Evolutionary conservation across 495 filamentous ascomycete genomes (phyloP), one percentile per base, ranked within the genome.

Genomic region (Ramalina intermedia): DNA sequence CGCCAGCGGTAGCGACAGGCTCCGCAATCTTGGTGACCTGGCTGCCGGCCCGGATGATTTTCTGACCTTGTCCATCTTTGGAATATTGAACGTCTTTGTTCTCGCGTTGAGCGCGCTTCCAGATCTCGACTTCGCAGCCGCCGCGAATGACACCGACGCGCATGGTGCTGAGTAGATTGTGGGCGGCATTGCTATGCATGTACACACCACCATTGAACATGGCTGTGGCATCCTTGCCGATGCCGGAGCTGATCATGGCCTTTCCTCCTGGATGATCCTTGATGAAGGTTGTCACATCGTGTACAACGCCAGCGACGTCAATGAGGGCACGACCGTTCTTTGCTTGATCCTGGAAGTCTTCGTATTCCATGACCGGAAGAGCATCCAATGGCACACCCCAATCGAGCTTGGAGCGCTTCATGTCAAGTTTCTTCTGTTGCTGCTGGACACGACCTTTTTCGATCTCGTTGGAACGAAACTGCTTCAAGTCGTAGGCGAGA

Each of bases 201-300:
- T 98, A 98, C 50, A 98, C 84, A 69, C 91, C 91, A 54, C 91
- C 91, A 73, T 98, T 98, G 80, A 98, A 98, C 73, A 95, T 93
- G 60, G 89, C 88, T 12, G 91, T 96, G 47, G 91, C 91, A 58
- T 98, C 91, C 74, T 98, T 98, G 69, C 91, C 91, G 40, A 98
- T 78, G 41, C 83, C 89, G 18, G 84, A 87, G 52, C 69, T 79
- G 75, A 98, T 96, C 69, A 98, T 82, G 43, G 87, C 84, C 74
- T 89, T 90, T 62, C 91, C 91, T 75, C 91, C 91, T 23, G 91
- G 91, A 70, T 98, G 91, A 59, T 93, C 85, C 67, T 88, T 85
- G 73, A 96, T 88, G 73, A 98, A 98, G 58, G 86, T 78, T 58
- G 80, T 79, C 21, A 96, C 83, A 61, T 98, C 91, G 72, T 98